Evolutionary conservation across 2,329 filamentous ascomycete species (phyloP).

Genomic region (Diaporthe helianthi): DNA sequence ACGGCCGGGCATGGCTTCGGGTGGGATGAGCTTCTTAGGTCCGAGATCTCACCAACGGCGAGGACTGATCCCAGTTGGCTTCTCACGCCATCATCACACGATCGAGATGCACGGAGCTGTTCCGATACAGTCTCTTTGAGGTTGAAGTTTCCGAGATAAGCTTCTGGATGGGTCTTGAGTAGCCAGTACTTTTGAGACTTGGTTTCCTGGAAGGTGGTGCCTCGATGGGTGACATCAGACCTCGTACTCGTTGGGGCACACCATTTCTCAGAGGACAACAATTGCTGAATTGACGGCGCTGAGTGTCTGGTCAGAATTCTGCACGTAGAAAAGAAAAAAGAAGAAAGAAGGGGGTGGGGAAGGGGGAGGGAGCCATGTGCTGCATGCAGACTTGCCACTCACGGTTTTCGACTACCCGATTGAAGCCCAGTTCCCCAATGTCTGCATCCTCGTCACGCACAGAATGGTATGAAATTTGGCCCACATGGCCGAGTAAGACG

Average conservation of each 20-base stretch:
- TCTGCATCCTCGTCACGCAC: conserved; percentile 43
- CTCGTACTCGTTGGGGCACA: conserved; percentile 36
- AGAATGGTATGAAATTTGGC: conserved; percentile 53
- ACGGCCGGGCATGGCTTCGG: conserved; percentile 46
- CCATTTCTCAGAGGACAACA: conserved; percentile 41
- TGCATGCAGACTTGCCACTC: conserved; percentile 31
- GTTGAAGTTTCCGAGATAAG: conserved; percentile 48
- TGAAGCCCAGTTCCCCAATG: conserved; percentile 47
- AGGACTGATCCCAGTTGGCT: conserved; percentile 50
- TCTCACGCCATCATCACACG: conserved; percentile 47
- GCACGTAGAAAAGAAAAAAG: background rate
- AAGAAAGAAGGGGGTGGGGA: too few species aligned
- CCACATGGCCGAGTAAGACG: conserved; percentile 61
- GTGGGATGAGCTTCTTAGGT: conserved; percentile 45
- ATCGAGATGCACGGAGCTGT: conserved; percentile 36
- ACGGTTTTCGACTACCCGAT: conserved; percentile 41
- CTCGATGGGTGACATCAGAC: background rate
- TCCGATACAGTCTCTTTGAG: conserved; percentile 19
- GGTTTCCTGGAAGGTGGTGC: conserved; percentile 38
- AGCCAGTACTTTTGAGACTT: conserved; percentile 57
- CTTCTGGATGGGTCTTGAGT: conserved; percentile 57
- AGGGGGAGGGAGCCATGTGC: background rate
- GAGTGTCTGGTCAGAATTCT: conserved; percentile 10
- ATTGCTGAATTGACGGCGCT: conserved; percentile 35
- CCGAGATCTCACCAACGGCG: conserved; percentile 61